phyloP scores from a whole-genome alignment of 2,329 filamentous ascomycete genomes.

The Fusarium floridanum region DNA sequence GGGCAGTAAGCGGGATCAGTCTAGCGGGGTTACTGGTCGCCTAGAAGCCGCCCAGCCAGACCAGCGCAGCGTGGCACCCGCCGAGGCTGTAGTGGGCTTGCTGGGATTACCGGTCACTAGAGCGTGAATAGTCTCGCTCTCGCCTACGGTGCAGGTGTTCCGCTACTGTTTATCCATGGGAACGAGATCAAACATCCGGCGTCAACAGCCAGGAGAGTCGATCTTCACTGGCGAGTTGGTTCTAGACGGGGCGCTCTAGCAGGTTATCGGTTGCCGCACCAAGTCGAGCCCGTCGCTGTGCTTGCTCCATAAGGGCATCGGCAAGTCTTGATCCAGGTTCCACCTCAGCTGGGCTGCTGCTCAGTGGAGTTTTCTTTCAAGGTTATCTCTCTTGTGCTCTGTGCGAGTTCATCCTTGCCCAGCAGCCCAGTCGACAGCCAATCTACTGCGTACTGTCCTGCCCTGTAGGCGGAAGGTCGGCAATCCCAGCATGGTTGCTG shows the following conservation, averaged over 20 bases:
- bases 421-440: background rate
- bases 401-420: background rate
- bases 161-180: background rate
- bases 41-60: conserved; percentile 3
- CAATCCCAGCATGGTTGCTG: background rate
- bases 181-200: background rate
- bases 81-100: conserved; percentile 19
- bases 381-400: background rate
- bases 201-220: background rate
- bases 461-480: background rate
- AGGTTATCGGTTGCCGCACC: conserved; percentile 30
- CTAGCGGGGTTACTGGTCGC: conserved; percentile 21
- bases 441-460: background rate
- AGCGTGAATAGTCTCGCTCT: conserved; percentile 2
- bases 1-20: background rate
- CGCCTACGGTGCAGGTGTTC: background rate
- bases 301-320: background rate
- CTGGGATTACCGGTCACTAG: conserved; percentile 21
- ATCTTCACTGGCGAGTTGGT: background rate
- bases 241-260: conserved; percentile 2
- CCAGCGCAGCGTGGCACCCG: conserved; percentile 2
- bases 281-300: conserved; percentile 5
- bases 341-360: conserved; percentile 7
- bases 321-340: conserved; percentile 4
- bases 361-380: background rate